phyloP scores from a whole-genome alignment of 768 basidiomycete genomes.

The Naematelia aurantialba region DNA sequence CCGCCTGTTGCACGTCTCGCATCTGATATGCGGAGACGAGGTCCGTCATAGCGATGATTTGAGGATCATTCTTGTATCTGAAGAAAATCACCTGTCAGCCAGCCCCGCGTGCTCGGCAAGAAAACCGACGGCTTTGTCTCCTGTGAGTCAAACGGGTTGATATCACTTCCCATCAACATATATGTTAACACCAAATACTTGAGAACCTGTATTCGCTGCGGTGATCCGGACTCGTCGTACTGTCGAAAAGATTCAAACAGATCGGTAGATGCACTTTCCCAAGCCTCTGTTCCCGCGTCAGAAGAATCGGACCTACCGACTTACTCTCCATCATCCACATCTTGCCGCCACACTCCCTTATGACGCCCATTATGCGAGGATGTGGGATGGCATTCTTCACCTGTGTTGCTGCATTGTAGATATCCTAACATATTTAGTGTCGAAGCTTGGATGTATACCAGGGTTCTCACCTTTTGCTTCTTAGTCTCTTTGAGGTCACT shows the following conservation, averaged over 20 bases:
- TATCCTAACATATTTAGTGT: conserved; percentile 61
- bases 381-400: conserved; percentile 96
- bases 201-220: conserved; percentile 93
- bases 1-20: conserved; percentile 93
- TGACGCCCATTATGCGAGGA: conserved; percentile 97
- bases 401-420: conserved; percentile 89
- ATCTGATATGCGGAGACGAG: conserved; percentile 95
- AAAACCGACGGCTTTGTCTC: conserved; percentile 85
- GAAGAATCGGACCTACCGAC: conserved; percentile 31
- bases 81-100: conserved; percentile 12
- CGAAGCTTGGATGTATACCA: neutral
- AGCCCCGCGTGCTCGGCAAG: neutral
- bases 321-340: conserved; percentile 99
- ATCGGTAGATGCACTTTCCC: conserved; percentile 94
- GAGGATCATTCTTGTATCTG: conserved; percentile 90
- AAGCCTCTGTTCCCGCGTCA: conserved; percentile 64
- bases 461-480: conserved; percentile 74
- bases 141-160: conserved; percentile 98
- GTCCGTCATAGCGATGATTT: conserved; percentile 97
- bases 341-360: conserved; percentile 98
- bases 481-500: conserved; percentile 93
- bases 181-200: conserved; percentile 97
- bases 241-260: conserved; percentile 99
- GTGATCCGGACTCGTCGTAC: conserved; percentile 95
- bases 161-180: conserved; percentile 96